Evolutionary conservation across 225 moss, liverwort and hornwort species (phyloP).

Genomic region (Climacium dendroides): DNA sequence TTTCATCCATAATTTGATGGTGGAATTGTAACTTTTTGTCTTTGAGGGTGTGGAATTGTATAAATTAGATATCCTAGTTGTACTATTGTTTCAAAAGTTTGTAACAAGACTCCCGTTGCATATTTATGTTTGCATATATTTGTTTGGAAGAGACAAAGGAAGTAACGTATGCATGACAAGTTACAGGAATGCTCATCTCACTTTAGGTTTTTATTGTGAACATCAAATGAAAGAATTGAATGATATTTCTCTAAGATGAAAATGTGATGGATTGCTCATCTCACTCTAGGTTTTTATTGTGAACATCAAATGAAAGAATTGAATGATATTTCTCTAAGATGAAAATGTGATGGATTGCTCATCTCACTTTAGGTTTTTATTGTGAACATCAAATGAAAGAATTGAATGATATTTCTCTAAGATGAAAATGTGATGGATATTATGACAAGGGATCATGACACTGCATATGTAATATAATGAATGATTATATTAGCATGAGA

Average conservation of each 20-base stretch:
- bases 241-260: neutral
- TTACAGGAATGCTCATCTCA: accelerated
- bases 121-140: too few relatives aligned
- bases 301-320: too few relatives aligned
- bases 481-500: too few relatives aligned
- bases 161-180: neutral
- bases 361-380: too few relatives aligned
- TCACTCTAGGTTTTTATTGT: accelerated
- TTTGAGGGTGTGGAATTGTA: neutral
- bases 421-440: neutral
- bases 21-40: neutral
- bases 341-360: too few relatives aligned
- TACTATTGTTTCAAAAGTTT: too few relatives aligned
- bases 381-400: accelerated
- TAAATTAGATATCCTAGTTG: neutral
- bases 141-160: neutral
- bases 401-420: neutral
- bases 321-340: too few relatives aligned
- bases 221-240: too few relatives aligned
- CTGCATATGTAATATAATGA: too few relatives aligned
- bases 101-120: accelerated
- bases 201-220: too few relatives aligned
- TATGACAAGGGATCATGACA: too few relatives aligned
- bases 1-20: neutral
- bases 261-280: neutral